phyloP scores from a whole-genome alignment of 208 protist species.

The Leishmania mexicana region DNA sequence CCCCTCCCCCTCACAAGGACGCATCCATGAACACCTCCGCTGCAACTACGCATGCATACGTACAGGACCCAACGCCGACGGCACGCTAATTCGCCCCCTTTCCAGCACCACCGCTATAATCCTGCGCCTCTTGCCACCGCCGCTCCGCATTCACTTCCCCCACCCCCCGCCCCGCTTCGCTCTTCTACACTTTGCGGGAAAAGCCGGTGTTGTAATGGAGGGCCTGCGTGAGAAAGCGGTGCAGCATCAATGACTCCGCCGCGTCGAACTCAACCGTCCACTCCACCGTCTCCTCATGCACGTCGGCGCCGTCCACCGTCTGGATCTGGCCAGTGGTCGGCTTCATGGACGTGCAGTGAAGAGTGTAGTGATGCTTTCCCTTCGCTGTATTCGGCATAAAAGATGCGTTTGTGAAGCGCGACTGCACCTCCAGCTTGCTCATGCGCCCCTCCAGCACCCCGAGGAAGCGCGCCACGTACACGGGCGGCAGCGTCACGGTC shows the following conservation, averaged over 20 bases:
- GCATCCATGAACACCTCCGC: neutral
- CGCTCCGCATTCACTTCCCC: neutral
- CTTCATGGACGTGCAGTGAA: constrained; percentile 62
- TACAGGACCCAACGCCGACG: neutral
- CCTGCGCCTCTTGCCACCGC: neutral
- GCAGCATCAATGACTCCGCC: constrained; percentile 85
- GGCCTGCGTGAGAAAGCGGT: constrained; percentile 83
- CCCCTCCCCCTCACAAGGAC: neutral
- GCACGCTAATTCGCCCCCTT: neutral
- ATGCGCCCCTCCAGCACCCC: constrained; percentile 81
- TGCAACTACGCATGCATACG: neutral
- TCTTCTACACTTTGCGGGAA: constrained; percentile 3
- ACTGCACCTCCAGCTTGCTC: constrained; percentile 73
- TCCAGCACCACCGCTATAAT: neutral
- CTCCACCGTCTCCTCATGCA: constrained; percentile 66
- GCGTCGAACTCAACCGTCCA: constrained; percentile 73
- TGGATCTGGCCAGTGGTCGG: constrained; percentile 58
- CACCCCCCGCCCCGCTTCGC: too few species aligned
- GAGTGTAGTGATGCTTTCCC: constrained; percentile 55
- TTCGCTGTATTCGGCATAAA: constrained; percentile 56
- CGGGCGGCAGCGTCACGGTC: constrained; percentile 73
- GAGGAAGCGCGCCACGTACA: constrained; percentile 87
- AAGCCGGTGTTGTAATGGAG: constrained; percentile 88
- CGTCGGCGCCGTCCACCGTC: constrained; percentile 39
- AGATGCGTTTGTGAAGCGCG: constrained; percentile 78